Percentiles rank a stretch among this genome's conserved stretches.
phyloP scores from a whole-genome alignment of 139 green algal species.

The Asterochloris sp. region DNA sequence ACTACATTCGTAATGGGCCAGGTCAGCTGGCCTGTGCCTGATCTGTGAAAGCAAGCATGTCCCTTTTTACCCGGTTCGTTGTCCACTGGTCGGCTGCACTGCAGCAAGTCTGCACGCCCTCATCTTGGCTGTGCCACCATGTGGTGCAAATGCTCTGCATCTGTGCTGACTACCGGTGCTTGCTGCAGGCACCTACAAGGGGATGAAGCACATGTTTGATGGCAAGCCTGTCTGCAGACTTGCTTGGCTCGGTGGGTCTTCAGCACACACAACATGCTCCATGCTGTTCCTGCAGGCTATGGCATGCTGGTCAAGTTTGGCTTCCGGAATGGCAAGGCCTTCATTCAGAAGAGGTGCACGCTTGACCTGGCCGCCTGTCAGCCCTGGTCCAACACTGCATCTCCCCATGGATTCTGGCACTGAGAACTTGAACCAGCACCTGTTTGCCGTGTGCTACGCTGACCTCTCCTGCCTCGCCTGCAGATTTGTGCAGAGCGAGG shows the following conservation, averaged over 20 bases:
- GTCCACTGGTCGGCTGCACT: too few relatives aligned
- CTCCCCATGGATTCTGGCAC: too few relatives aligned
- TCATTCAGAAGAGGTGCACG: constrained; percentile 24
- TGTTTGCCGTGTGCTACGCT: too few relatives aligned
- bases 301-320: constrained; percentile 53
- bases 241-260: too few relatives aligned
- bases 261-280: too few relatives aligned
- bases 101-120: too few relatives aligned
- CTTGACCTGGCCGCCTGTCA: background rate
- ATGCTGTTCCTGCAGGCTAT: constrained; percentile 20
- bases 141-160: too few relatives aligned
- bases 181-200: constrained; percentile 4
- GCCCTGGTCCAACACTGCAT: background rate
- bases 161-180: too few relatives aligned
- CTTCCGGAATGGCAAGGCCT: constrained; percentile 34
- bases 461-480: background rate
- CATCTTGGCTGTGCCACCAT: too few relatives aligned
- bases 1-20: constrained; percentile 18
- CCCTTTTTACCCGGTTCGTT: too few relatives aligned
- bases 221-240: constrained; percentile 20
- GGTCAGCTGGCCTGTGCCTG: background rate
- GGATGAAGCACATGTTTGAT: constrained; percentile 75
- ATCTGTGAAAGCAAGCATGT: too few relatives aligned
- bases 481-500: constrained; percentile 30
- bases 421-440: too few relatives aligned